Percentiles rank a stretch among this genome's conserved stretches.
These are phyloP conservation scores for Pythium volutum DNA, from an alignment of 352 stramenopile species.

Conservation along the genomic window DNA sequence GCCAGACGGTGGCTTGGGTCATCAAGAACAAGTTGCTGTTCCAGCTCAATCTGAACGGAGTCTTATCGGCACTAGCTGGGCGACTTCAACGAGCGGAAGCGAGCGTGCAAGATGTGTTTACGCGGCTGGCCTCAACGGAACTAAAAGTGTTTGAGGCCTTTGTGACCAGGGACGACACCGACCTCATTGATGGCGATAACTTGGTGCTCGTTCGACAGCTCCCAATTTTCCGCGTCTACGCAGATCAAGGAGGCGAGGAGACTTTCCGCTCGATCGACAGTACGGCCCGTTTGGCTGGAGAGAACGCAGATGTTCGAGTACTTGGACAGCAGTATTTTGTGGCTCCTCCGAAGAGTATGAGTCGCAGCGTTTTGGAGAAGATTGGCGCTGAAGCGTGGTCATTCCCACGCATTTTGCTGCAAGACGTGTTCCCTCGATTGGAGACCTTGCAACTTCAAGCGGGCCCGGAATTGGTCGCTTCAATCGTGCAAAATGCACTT, in stretches of 20 bases:
- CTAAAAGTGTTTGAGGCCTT: conserved; percentile 7
- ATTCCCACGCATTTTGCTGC: conserved; percentile 49
- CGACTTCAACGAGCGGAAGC: background rate
- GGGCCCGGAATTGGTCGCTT: conserved; percentile 35
- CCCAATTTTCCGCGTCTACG: conserved; percentile 21
- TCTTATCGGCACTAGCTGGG: conserved; percentile 20
- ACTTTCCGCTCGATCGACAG: conserved; percentile 11
- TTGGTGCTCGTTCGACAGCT: conserved; percentile 10
- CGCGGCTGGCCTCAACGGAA: conserved; percentile 3
- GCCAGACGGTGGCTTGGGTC: conserved; percentile 12
- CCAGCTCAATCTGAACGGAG: conserved; percentile 13
- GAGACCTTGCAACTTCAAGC: conserved; percentile 30
- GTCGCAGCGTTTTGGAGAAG: conserved; percentile 46
- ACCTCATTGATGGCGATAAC: conserved; percentile 4
- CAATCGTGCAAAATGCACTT: conserved; percentile 44
- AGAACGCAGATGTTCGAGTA: conserved; percentile 39
- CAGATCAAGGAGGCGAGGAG: background rate
- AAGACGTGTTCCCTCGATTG: conserved; percentile 61
- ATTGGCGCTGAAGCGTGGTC: conserved; percentile 54
- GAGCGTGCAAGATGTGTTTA: conserved; percentile 1
- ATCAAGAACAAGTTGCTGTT: conserved; percentile 8
- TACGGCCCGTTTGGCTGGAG: conserved; percentile 35
- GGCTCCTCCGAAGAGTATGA: conserved; percentile 26
- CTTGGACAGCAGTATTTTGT: conserved; percentile 54
- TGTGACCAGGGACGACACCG: background rate